Evolutionary conservation across 23 red algal genomes (phyloP).

Genomic region (Gracilaria domingensis): DNA sequence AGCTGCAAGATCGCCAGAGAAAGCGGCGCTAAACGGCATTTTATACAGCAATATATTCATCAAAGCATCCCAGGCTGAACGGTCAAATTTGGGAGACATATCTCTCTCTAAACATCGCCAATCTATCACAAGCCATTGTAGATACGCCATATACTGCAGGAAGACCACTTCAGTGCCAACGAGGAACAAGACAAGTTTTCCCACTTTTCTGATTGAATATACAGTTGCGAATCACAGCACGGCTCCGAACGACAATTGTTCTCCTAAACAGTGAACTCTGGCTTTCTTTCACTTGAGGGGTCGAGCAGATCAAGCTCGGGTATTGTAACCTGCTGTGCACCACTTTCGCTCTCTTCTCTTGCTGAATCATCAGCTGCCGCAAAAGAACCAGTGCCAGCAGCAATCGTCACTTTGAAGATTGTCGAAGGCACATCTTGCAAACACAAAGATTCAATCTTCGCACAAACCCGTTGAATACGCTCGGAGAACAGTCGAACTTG

Average conservation of each 20-base stretch:
- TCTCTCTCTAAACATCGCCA: slow-evolving; percentile 72
- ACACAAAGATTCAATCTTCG: neutral
- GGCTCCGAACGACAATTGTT: slow-evolving; percentile 81
- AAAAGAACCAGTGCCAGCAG: neutral
- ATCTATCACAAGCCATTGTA: slow-evolving; percentile 73
- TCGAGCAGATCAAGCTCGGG: neutral
- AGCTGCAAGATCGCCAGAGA: slow-evolving; percentile 66
- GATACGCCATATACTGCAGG: slow-evolving; percentile 86
- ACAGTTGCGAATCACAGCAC: slow-evolving; percentile 83
- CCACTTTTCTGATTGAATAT: slow-evolving; percentile 69
- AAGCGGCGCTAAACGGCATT: slow-evolving; percentile 86
- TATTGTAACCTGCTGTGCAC: neutral
- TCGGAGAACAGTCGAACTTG: neutral
- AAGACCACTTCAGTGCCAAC: slow-evolving; percentile 81
- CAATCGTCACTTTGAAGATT: neutral
- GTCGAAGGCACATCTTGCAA: neutral
- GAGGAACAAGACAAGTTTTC: slow-evolving; percentile 61
- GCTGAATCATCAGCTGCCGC: slow-evolving; percentile 2
- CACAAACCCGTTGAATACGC: neutral
- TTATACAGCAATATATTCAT: slow-evolving; percentile 69
- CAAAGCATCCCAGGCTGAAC: slow-evolving; percentile 17
- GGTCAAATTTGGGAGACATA: slow-evolving; percentile 50
- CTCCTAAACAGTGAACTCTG: slow-evolving; percentile 45
- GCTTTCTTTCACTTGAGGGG: neutral
- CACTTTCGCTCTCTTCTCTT: neutral